Percentiles rank a stretch among this genome's conserved stretches.
phyloP scores from a whole-genome alignment of 2,329 filamentous ascomycete species.

The Aspergillus uvarum region DNA sequence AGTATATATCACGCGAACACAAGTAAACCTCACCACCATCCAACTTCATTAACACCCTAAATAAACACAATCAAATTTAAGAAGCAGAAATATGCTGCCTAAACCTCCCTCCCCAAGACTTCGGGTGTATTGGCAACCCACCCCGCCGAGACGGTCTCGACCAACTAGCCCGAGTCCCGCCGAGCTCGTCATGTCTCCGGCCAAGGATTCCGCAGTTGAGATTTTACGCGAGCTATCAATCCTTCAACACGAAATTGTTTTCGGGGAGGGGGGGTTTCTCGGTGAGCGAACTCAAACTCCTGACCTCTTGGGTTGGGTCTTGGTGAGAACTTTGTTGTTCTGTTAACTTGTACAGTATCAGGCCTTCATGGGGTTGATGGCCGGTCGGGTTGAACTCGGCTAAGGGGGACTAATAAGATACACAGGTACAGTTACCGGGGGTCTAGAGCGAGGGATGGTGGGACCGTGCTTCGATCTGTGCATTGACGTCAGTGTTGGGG shows the following conservation, averaged over 20 bases:
- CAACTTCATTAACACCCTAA: too few relatives aligned
- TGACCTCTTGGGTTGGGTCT: neutral
- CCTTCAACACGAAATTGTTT: too few relatives aligned
- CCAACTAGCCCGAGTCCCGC: neutral
- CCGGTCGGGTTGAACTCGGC: neutral
- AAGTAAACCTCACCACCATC: too few relatives aligned
- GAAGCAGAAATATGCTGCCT: too few relatives aligned
- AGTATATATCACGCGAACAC: too few relatives aligned
- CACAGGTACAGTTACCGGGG: neutral
- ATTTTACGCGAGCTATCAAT: neutral
- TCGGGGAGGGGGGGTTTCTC: neutral
- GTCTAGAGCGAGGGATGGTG: neutral
- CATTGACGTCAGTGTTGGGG: constrained; percentile 14
- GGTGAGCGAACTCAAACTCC: neutral
- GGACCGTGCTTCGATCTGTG: constrained; percentile 3
- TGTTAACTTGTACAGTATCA: neutral
- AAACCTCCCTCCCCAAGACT: too few relatives aligned
- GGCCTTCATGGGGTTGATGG: neutral
- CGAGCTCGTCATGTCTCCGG: neutral
- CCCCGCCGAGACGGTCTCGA: too few relatives aligned
- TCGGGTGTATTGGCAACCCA: too few relatives aligned
- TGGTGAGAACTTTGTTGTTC: neutral
- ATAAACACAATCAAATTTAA: too few relatives aligned
- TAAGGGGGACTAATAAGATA: neutral
- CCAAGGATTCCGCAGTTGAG: neutral